Conservation (phyloP, 108 stramenopile species). For the Craspedostauros australis region DNA sequence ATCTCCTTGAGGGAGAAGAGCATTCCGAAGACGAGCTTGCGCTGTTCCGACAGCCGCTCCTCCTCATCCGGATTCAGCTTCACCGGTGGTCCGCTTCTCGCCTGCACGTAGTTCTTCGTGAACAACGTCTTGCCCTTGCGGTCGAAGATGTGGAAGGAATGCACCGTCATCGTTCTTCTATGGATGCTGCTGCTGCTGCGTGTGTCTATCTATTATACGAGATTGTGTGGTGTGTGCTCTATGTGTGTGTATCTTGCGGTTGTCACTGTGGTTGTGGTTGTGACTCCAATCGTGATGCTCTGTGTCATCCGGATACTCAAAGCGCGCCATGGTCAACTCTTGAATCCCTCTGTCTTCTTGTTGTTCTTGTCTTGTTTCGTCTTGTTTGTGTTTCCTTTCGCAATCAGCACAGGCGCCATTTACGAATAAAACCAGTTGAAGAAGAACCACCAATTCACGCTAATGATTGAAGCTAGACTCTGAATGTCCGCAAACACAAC, state of each 20-base stretch:
- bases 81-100: not conserved
- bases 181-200: too few species aligned
- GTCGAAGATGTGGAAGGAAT: constrained; percentile 82
- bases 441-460: too few species aligned
- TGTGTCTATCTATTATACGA: not conserved
- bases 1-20: constrained; percentile 77
- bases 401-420: too few species aligned
- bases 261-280: not conserved
- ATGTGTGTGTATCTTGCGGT: too few species aligned
- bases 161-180: constrained; percentile 65
- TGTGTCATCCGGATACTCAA: not conserved
- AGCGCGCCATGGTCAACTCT: not conserved
- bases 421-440: too few species aligned
- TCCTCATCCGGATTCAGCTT: constrained; percentile 31
- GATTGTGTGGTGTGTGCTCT: not conserved
- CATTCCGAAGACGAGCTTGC: constrained; percentile 90
- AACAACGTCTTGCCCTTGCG: constrained; percentile 85
- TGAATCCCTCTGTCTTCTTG: too few species aligned
- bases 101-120: constrained; percentile 77
- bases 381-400: too few species aligned
- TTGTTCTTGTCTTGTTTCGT: too few species aligned
- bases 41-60: constrained; percentile 72
- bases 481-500: too few species aligned
- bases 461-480: too few species aligned
- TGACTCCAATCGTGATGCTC: not conserved